Conservation (phyloP, 805 yeast genomes). For the Myxozyma vanderwaltii region DNA sequence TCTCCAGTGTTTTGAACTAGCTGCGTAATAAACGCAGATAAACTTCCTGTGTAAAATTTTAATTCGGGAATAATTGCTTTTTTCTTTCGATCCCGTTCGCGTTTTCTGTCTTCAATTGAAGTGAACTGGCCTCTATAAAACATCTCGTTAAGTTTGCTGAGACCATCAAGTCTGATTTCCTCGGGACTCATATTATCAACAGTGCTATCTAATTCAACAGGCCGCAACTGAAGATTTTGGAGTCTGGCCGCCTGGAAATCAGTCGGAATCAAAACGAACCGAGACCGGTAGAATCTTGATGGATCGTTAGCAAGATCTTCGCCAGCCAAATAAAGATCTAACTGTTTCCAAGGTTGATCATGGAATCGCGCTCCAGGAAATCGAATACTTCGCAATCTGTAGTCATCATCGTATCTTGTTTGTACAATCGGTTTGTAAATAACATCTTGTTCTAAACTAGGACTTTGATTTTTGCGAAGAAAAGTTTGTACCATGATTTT, state of each 20-base stretch:
- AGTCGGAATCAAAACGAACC: slow-evolving; percentile 83
- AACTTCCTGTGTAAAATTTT: slow-evolving; percentile 82
- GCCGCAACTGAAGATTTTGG: slow-evolving; percentile 34
- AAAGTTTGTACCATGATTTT: slow-evolving; percentile 80
- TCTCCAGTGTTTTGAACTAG: slow-evolving; percentile 49
- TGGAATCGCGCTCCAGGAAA: slow-evolving; percentile 50
- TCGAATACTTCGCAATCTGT: slow-evolving; percentile 58
- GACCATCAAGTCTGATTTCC: slow-evolving; percentile 90
- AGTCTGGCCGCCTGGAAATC: slow-evolving; percentile 59
- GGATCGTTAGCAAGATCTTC: slow-evolving; percentile 63
- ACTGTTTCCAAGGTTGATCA: slow-evolving; percentile 79
- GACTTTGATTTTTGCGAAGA: slow-evolving; percentile 27
- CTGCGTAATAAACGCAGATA: slow-evolving; percentile 64
- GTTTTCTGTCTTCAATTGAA: slow-evolving; percentile 46
- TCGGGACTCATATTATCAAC: slow-evolving; percentile 71
- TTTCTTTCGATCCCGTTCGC: slow-evolving; percentile 35
- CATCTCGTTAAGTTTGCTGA: slow-evolving; percentile 61
- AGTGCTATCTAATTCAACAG: slow-evolving; percentile 5
- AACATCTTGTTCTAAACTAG: slow-evolving; percentile 24
- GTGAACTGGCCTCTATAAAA: slow-evolving; percentile 61
- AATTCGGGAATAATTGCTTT: slow-evolving; percentile 70
- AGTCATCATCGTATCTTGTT: slow-evolving; percentile 75
- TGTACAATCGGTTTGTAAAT: slow-evolving; percentile 61
- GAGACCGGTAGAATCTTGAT: slow-evolving; percentile 63
- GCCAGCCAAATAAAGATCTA: slow-evolving; percentile 92